Evolutionary conservation across 768 basidiomycete genomes (phyloP), one percentile per base, ranked within the genome.

Genomic region (Strobilomyces confusus): DNA sequence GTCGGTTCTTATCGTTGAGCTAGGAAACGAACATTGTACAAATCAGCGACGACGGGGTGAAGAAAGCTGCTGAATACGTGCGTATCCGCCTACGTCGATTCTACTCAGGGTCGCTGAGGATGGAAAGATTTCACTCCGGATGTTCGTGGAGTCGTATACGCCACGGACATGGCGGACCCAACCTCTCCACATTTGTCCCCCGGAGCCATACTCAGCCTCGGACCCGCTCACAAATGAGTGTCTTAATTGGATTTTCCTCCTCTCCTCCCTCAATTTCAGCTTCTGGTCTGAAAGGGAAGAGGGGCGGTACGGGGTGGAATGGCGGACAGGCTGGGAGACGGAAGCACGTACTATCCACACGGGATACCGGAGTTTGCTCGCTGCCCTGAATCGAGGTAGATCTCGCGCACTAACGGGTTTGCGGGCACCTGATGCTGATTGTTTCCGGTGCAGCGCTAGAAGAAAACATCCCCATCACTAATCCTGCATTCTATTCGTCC

Each of bases 281-380:
- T 95, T 91, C 69, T 95, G 94, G 93, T 92, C 87, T 1, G 83
- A 86, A 63, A 76, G 70, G 38, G 82, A 86, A 56, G 59, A 73
- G 4, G 82, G 80, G 32, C 77, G 89, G 25, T 95, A 83, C 63
- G 89, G 87, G 20, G 83, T 95, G 3, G 77, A 84, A 60, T 94
- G 92, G 91, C 76, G 81, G 48, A 69, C 76, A 9, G 80, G 83
- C 1, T 92, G 90, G 88, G 71, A 69, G 14, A 73, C 70, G n/a
- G 65, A 76, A 7, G 69, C 71, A n/a, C 74, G 56, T 40, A 75
- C 72, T 36, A 72, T 86, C 22, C 84, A 82, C 68, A 92, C 88
- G 0, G 92, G 92, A 0, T 95, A 95, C 63, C 92, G 90, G 89
- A 87, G 86, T 56, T 73, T 95, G 6, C 82, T 92, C 9, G 91